A percentile compares a stretch with the other conserved stretches of the same genome.
Evolutionary conservation across 2,329 filamentous ascomycete species (phyloP).

Genomic region (Penicillium sp.): DNA sequence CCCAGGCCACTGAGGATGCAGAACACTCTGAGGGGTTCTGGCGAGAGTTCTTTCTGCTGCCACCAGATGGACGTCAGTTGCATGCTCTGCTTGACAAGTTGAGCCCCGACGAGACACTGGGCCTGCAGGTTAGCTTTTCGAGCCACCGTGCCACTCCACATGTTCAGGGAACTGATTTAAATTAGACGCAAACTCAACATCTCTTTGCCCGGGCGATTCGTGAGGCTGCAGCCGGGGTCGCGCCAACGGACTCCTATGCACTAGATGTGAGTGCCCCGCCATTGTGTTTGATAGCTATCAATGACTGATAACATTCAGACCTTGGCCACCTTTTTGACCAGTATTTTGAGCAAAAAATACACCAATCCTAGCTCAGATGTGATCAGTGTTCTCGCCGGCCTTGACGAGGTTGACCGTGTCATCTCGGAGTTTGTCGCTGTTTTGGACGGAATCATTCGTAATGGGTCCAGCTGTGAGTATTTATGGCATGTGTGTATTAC

Average conservation of each 20-base stretch:
- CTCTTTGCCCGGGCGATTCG: conserved; percentile 74
- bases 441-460: conserved; percentile 79
- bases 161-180: conserved; percentile 15
- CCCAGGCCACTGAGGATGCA: conserved; percentile 62
- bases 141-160: neutral
- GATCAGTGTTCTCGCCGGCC: conserved; percentile 82
- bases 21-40: conserved; percentile 89
- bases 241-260: conserved; percentile 71
- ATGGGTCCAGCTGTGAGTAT: conserved; percentile 66
- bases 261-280: conserved; percentile 66
- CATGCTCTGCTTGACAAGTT: conserved; percentile 69
- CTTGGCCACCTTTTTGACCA: conserved; percentile 81
- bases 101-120: conserved; percentile 71
- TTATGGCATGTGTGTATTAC: neutral
- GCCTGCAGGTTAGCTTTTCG: conserved; percentile 59
- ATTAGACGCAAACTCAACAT: conserved; percentile 67
- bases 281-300: neutral
- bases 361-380: conserved; percentile 94
- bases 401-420: conserved; percentile 82
- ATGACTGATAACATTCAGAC: conserved; percentile 63
- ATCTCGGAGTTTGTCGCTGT: conserved; percentile 86
- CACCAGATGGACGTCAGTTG: conserved; percentile 71
- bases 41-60: conserved; percentile 90
- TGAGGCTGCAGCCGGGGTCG: conserved; percentile 62
- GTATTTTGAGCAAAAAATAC: conserved; percentile 83